These are phyloP conservation scores for Amanita pallidorosea DNA, from an alignment of 768 basidiomycete species.

Conservation along the genomic window DNA sequence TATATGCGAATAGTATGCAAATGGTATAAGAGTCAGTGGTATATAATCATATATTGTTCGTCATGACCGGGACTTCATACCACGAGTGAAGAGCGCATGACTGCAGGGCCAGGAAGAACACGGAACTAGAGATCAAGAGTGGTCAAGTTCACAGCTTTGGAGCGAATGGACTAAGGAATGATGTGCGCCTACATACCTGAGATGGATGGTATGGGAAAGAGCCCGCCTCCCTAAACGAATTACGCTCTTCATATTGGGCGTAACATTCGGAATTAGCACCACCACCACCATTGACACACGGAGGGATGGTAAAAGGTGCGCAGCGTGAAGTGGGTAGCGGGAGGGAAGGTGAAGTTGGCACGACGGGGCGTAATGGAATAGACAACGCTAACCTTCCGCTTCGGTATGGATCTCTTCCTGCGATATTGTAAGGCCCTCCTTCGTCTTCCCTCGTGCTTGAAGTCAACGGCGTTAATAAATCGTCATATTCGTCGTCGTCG, in stretches of 20 bases:
- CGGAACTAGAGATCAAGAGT: conserved; percentile 2
- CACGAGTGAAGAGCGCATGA: conserved; percentile 1
- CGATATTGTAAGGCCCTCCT: neutral
- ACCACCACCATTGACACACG: neutral
- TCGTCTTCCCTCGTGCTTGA: conserved; percentile 5
- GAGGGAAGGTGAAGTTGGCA: conserved; percentile 11
- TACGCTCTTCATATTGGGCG: conserved; percentile 19
- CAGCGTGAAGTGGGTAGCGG: conserved; percentile 2
- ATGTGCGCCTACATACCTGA: conserved; percentile 14
- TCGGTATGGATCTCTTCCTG: neutral
- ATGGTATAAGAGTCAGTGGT: neutral
- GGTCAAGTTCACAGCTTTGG: neutral
- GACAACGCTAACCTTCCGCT: conserved; percentile 11
- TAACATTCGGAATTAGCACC: conserved; percentile 6
- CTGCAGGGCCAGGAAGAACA: conserved; percentile 4
- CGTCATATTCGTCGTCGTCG: conserved; percentile 5
- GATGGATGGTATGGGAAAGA: conserved; percentile 21
- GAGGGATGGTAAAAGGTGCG: neutral
- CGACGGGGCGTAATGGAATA: conserved; percentile 16
- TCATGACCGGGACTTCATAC: neutral
- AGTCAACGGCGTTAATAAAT: neutral
- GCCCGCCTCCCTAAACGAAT: conserved; percentile 17
- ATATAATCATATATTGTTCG: neutral
- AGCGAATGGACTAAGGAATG: neutral
- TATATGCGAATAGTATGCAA: neutral